Percentiles rank a stretch among this genome's conserved stretches.
Evolutionary conservation across 169 alveolate species (phyloP).

Genomic region (Plasmodium sp.): DNA sequence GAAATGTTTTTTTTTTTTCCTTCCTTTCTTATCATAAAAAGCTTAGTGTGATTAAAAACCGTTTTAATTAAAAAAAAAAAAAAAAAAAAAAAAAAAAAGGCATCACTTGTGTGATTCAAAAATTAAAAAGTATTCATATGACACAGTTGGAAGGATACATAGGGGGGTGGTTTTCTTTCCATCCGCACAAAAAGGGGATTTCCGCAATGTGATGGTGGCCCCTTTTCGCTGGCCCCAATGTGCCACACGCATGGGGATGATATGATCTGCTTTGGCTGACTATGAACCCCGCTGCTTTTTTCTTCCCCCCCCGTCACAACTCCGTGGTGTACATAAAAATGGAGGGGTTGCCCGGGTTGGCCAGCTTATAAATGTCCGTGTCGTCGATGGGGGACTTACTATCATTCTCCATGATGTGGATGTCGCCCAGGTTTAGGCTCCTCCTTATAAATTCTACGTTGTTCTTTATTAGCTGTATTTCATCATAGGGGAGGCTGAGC

Average conservation of each 20-base stretch:
- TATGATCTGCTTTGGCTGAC: neutral
- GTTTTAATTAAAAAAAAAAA: neutral
- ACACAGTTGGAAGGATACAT: neutral
- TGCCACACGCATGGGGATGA: neutral
- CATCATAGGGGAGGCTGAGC: conserved; percentile 80
- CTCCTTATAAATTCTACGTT: conserved; percentile 68
- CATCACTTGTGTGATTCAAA: neutral
- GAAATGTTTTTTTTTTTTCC: neutral
- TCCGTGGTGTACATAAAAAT: conserved; percentile 76
- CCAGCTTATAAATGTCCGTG: conserved; percentile 74
- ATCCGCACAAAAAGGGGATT: too few relatives aligned
- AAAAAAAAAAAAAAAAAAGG: conserved; percentile 3
- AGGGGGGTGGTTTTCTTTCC: neutral
- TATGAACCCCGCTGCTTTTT: too few relatives aligned
- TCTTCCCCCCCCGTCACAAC: neutral
- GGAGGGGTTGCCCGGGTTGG: conserved; percentile 86
- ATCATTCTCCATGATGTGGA: conserved; percentile 76
- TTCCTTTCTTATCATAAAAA: neutral
- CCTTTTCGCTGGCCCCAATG: neutral
- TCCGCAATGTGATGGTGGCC: neutral
- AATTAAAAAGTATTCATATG: conserved; percentile 22
- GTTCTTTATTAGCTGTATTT: conserved; percentile 67
- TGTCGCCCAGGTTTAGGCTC: conserved; percentile 69
- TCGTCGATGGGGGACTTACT: conserved; percentile 75
- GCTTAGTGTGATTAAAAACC: neutral